Evolutionary conservation across 768 basidiomycete genomes (phyloP), one percentile per base, ranked within the genome.

Genomic region (Lepiota venenata): DNA sequence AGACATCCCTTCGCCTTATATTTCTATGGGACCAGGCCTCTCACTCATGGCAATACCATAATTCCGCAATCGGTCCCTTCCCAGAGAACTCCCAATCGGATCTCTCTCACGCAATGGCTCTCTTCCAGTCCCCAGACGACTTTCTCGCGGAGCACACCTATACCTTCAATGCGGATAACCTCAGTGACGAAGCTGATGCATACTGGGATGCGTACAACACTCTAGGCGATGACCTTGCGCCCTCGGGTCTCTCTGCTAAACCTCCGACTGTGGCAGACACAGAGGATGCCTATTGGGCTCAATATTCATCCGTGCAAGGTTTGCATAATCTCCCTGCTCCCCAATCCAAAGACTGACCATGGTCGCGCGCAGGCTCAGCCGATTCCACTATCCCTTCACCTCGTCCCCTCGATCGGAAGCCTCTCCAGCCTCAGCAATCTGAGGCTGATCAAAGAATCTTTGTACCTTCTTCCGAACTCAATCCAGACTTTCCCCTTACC

Each of bases 261-360:
- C 40, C 43, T 32, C 59, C 64, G 9, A 41, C 59, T 16, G 63
- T 65, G 35, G 56, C 60, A 43, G 68, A 59, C 48, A 61, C 73
- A 16, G 77, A 79, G 61, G 88, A 88, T 56, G 85, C 84, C 5
- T 90, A 90, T 60, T 90, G 88, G 88, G 86, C 85, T 21, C 84
- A 78, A 57, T 90, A 90, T 65, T 72, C 84, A 27, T 73, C 75
- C 16, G 77, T 89, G 6, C 87, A 90, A 67, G 88, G 88, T 87
- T 52, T 61, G 70, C 61, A 53, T 29, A 18, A n/a, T n/a, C 41
- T 29, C 21, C 25, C 25, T 27, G 4, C 51, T 45, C 9, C 37
- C 14, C 12, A 18, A 36, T 36, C 45, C 43, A 15, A 25, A 2
- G 47, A 47, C 25, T 45, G 55, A 36, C 43, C 45, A 39, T n/a